These are phyloP conservation scores for Geotrichum citri-aurantii DNA, from an alignment of 1,139 yeast genomes.

Conservation along the genomic window DNA sequence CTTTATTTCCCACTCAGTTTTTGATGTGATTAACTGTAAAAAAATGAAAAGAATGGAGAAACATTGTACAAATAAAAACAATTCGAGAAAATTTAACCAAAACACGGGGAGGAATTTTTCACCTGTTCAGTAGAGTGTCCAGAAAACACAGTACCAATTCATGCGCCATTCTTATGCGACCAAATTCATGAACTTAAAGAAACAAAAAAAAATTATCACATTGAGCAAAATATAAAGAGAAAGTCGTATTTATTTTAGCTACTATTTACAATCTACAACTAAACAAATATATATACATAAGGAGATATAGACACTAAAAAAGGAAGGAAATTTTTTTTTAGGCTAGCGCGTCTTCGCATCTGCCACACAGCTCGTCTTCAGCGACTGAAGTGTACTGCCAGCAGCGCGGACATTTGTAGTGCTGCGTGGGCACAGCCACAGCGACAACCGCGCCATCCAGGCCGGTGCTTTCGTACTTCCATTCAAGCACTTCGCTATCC, in stretches of 20 bases:
- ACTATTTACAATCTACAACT: background rate
- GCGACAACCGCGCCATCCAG: slow-evolving; percentile 37
- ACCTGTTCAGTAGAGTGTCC: too few species aligned
- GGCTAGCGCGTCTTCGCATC: slow-evolving; percentile 51
- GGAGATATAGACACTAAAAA: background rate
- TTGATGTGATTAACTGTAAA: too few species aligned
- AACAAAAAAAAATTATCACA: too few species aligned
- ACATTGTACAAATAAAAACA: too few species aligned
- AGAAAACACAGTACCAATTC: too few species aligned
- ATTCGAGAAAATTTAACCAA: too few species aligned
- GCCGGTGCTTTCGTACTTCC: slow-evolving; percentile 32
- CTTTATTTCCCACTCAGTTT: too few species aligned
- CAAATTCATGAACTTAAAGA: too few species aligned
- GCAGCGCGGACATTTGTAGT: slow-evolving; percentile 81
- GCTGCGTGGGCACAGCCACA: slow-evolving; percentile 42
- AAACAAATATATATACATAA: background rate
- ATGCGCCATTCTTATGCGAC: too few species aligned
- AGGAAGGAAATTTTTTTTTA: background rate
- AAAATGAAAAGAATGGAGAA: too few species aligned
- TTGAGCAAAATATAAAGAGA: too few species aligned
- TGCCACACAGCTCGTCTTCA: slow-evolving; percentile 53
- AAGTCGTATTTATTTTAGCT: background rate
- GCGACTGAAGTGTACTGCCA: slow-evolving; percentile 67
- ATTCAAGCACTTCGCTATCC: slow-evolving; percentile 22
- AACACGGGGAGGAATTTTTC: too few species aligned